Percentiles rank a stretch among this genome's conserved stretches.
These are phyloP conservation scores for Colletotrichum musae DNA, from an alignment of 2,329 filamentous ascomycete species.

Conservation along the genomic window DNA sequence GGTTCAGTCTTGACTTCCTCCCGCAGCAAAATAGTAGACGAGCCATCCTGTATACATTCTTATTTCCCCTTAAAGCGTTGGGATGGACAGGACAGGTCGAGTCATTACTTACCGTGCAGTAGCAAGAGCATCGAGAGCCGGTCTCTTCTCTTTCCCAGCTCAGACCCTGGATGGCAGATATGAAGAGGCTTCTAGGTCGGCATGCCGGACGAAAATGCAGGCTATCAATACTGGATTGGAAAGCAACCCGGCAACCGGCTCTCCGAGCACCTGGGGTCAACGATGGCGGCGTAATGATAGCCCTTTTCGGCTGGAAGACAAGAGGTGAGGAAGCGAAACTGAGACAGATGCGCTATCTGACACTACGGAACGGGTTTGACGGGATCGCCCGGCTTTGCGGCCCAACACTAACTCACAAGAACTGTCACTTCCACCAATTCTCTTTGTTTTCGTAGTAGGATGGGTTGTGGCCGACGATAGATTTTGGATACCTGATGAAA, in stretches of 20 bases:
- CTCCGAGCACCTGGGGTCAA: background rate
- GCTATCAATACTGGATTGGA: background rate
- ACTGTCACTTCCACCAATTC: background rate
- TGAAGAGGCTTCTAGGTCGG: background rate
- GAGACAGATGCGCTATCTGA: constrained; percentile 21
- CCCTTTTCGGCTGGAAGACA: background rate
- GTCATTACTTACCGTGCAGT: too few species aligned
- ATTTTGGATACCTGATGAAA: background rate
- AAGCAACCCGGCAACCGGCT: constrained; percentile 19
- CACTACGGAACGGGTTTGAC: constrained; percentile 13
- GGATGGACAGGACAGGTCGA: too few species aligned
- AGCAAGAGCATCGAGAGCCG: too few species aligned
- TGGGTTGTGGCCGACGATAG: constrained; percentile 10
- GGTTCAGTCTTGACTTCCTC: too few species aligned
- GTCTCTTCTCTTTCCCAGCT: too few species aligned
- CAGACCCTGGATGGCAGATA: too few species aligned
- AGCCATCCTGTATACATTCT: too few species aligned
- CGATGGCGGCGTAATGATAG: constrained; percentile 12
- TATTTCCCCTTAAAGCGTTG: too few species aligned
- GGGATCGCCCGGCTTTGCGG: constrained; percentile 22
- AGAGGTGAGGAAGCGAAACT: background rate
- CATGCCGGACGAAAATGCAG: constrained; percentile 4
- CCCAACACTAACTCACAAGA: constrained; percentile 10
- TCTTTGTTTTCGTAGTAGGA: constrained; percentile 4
- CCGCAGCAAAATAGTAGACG: too few species aligned